Conservation (phyloP, 805 yeast genomes). For the Starmerella davenportii region DNA sequence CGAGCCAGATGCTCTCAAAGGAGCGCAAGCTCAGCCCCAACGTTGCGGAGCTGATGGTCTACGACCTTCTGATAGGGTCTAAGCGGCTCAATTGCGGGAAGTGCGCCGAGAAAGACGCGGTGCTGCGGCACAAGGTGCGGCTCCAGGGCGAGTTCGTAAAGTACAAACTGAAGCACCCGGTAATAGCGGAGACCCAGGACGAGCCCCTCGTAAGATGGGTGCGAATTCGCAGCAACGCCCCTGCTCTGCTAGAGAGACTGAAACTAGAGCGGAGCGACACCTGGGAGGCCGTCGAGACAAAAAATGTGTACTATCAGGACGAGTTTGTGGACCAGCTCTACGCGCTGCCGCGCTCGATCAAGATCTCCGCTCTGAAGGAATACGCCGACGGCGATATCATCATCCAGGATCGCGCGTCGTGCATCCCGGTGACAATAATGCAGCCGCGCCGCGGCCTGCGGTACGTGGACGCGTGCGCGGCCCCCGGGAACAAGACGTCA, state of each 20-base stretch:
- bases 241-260: slow-evolving; percentile 19
- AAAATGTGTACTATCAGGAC: slow-evolving; percentile 36
- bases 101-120: slow-evolving; percentile 65
- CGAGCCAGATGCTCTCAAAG: slow-evolving; percentile 43
- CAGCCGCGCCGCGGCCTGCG: slow-evolving; percentile 32
- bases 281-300: slow-evolving; percentile 20
- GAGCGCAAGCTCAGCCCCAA: slow-evolving; percentile 33
- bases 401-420: slow-evolving; percentile 91
- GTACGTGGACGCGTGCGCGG: slow-evolving; percentile 87
- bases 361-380: slow-evolving; percentile 45
- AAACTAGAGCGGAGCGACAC: slow-evolving; percentile 2
- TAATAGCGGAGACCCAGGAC: slow-evolving; percentile 9
- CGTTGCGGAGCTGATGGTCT: slow-evolving; percentile 48
- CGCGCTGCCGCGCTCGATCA: slow-evolving; percentile 66
- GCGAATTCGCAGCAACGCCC: slow-evolving; percentile 34
- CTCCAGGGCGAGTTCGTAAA: slow-evolving; percentile 67
- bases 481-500: slow-evolving; percentile 96
- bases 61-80: slow-evolving; percentile 60
- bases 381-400: slow-evolving; percentile 64
- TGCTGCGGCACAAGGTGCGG: slow-evolving; percentile 62
- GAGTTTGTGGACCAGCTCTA: slow-evolving; percentile 53
- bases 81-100: slow-evolving; percentile 83
- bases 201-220: slow-evolving; percentile 32
- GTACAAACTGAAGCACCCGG: slow-evolving; percentile 47
- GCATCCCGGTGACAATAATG: slow-evolving; percentile 82